Evolutionary conservation across 805 yeast species (phyloP).

Genomic region (Ogataea populi-albae): DNA sequence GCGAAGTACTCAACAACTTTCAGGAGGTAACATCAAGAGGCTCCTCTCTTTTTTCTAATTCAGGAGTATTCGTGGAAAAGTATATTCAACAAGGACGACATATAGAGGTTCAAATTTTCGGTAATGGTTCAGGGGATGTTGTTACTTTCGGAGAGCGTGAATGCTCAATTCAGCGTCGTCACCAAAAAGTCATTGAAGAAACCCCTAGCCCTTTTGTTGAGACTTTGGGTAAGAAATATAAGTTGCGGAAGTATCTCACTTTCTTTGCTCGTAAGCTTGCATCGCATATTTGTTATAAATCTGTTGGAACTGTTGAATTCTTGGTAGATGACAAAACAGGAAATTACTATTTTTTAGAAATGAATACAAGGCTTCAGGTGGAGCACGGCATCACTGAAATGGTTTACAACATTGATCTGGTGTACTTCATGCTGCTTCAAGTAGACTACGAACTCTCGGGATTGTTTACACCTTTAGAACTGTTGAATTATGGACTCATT

Average conservation of each 20-base stretch:
- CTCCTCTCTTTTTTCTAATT: conserved; percentile 84
- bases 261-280: conserved; percentile 81
- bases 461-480: conserved; percentile 50
- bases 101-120: conserved; percentile 94
- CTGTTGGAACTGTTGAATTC: conserved; percentile 97
- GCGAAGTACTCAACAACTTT: conserved; percentile 78
- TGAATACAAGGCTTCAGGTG: conserved; percentile 93
- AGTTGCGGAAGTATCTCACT: conserved; percentile 56
- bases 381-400: conserved; percentile 97
- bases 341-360: conserved; percentile 91
- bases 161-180: conserved; percentile 94
- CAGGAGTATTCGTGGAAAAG: conserved; percentile 93
- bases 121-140: conserved; percentile 91
- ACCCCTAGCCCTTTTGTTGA: conserved; percentile 96
- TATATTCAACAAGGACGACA: conserved; percentile 94
- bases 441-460: conserved; percentile 89
- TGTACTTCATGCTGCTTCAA: conserved; percentile 92
- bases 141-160: conserved; percentile 96
- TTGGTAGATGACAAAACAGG: conserved; percentile 83
- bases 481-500: conserved; percentile 4
- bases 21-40: conserved; percentile 93
- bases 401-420: conserved; percentile 92
- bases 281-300: conserved; percentile 78
- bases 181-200: conserved; percentile 94
- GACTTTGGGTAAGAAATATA: conserved; percentile 48